Evolutionary conservation across 2,329 filamentous ascomycete species (phyloP), one percentile per base, ranked within the genome.

Genomic region (Calonectria crousiana): DNA sequence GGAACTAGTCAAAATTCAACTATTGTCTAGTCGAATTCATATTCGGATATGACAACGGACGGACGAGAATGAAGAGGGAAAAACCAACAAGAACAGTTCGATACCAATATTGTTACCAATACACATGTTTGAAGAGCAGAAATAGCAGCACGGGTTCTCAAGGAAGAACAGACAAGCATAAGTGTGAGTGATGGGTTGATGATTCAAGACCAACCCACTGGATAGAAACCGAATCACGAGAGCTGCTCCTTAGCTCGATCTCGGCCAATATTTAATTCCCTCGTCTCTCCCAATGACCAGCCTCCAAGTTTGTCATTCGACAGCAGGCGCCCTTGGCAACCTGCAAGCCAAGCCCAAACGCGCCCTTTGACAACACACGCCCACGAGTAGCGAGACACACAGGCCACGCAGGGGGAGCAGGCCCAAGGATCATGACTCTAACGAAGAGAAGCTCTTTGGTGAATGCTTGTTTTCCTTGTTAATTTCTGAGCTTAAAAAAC

Each of bases 261-360:
- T 38, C 13, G 56, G 56, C 20, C 26, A 23, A 62, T 65, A 23
- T 65, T 34, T 65, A 41, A 16, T 36, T 60, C 36, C 38, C 53
- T 49, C 56, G 44, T n/a, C 49, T 67, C 49, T 14, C 32, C 49
- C 47, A 52, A 38, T 23, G 16, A 34, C 16, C 51, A 36, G 38
- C 20, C 30, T 64, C 18, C 28, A 52, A 51, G 49, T 41, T 41
- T 51, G 23, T n/a, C 56, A 62, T 41, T 62, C 26, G 56, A 41
- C 38, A 28, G 16, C 28, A 44, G 28, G 44, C 47, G 28, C 58
- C 28, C 68, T 71, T 71, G 68, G 60, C 68, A 65, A 28, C 20
- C 68, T 66, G 68, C 73, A 69, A 60, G 74, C 69, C 67, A 78
- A 77, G 74, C 36, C 30, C 67, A 38, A 60, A 20, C 38, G 28